Evolutionary conservation across 495 filamentous ascomycete species (phyloP).

Genomic region (Annulohypoxylon moriforme): DNA sequence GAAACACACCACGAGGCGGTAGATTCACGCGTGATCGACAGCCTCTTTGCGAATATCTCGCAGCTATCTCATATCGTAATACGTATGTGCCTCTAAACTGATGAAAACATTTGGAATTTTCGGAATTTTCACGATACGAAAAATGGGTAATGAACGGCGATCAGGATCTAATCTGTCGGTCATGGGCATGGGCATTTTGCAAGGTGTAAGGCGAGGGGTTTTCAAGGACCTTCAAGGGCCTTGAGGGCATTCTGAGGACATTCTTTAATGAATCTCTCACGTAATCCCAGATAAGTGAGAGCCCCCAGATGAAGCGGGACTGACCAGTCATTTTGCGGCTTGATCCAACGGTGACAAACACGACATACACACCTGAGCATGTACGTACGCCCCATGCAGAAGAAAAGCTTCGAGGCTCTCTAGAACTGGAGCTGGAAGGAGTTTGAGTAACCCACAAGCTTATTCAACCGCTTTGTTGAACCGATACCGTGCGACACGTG

Average conservation of each 20-base stretch:
- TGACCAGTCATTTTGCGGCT: conserved; percentile 38
- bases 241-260: not conserved
- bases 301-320: conserved; percentile 17
- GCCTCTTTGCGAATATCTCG: conserved; percentile 1
- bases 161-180: conserved; percentile 4
- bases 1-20: conserved; percentile 30
- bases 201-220: not conserved
- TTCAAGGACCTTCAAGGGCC: not conserved
- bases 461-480: conserved; percentile 22
- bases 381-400: not conserved
- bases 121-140: not conserved
- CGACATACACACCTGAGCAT: not conserved
- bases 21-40: conserved; percentile 32
- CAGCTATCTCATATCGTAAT: conserved; percentile 4
- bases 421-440: conserved; percentile 1
- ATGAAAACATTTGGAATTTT: conserved; percentile 6
- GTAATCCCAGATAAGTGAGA: conserved; percentile 31
- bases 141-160: conserved; percentile 17
- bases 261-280: conserved; percentile 24
- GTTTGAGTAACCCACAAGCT: conserved; percentile 31
- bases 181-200: not conserved
- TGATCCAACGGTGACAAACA: not conserved
- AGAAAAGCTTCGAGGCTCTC: conserved; percentile 13
- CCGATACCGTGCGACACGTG: conserved; percentile 42
- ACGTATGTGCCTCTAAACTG: not conserved